Evolutionary conservation across 768 basidiomycete genomes (phyloP), one percentile per base, ranked within the genome.

Genomic region (Pholiota conissans): DNA sequence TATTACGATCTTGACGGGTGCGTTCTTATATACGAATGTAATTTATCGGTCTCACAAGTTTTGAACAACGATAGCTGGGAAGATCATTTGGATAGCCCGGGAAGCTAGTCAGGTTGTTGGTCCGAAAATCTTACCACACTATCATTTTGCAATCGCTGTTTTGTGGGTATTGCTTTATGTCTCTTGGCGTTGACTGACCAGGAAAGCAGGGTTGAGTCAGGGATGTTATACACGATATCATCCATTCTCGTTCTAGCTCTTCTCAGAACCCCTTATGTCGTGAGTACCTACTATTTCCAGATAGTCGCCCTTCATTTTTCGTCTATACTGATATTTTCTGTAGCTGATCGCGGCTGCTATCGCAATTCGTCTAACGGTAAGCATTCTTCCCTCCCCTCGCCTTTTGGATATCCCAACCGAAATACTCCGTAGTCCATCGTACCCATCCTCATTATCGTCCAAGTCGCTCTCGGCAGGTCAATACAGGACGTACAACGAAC

Each of bases 401-500:
- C 2, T 26, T 11, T 24, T 9, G 16, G 24, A n/a, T 9, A 20
- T n/a, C 26, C 18, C 35, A 11, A 49, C 7, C 6, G n/a, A 30
- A 30, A 32, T 29, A 6, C 18, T 16, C n/a, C 5, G 3, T n/a
- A 52, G 50, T 20, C n/a, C 13, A 54, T 45, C 8, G n/a, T 45
- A 6, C 52, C 52, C 13, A 27, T 40, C 28, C 52, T 45, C 27
- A 27, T 54, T 20, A 28, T 54, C 26, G 52, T 54, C 27, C 52
- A 54, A 27, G 26, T 54, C 11, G 52, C 52, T n/a, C 18, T 28
- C 3, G 52, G 52, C 20, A 42, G 40, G 11, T 18, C 26, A 6
- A 45, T 28, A 18, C 26, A 42, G 8, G 30, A 54, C 16, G n/a
- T 45, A 11, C 39, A 54, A n/a, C 42, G 30, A 29, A 45, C 39